Base-by-base conservation (phyloP, 1,139 yeast genomes). In the Taphrina deformans region DNA sequence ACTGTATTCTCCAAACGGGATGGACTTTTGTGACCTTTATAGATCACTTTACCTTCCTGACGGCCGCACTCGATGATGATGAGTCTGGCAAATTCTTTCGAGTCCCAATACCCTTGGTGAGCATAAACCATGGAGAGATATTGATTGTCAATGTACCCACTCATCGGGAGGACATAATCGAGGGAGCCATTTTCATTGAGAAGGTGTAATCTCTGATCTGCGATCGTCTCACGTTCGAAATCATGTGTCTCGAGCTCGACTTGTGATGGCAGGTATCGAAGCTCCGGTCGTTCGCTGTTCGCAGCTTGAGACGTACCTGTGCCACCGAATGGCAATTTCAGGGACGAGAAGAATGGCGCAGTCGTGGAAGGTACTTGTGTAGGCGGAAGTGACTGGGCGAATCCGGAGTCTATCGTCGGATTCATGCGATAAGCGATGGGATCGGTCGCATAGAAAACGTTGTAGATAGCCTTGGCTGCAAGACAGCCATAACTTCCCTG, bases 111-210 rank as follows among this genome's bases (percentile, higher is more conserved):
- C 18, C 77, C 75, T 23, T 76, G 74, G 66, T 78, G 81, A 2
- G 81, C 81, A 1, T 79, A 76, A 41, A 78, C 70, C 75, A 79
- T 77, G 64, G 76, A 72, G 29, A 78, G 67, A 60, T 78, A 78
- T 70, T 78, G 81, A 69, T 76, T 77, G 46, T 77, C 78, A 41
- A 76, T 69, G 4, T 71, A 71, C 7, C 75, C 75, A 0, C 74
- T 70, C 21, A 75, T 71, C 1, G 79, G 79, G 38, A 79, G 69
- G 21, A 75, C 69, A 72, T 74, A 79, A 69, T 79, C 81, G 6
- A 79, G 68, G 69, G 79, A 81, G 1, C 80, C 80, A 66, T 79
- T 78, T 45, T 78, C 79, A 62, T 79, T 79, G 55, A 79, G 71
- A 58, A 71, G 65, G 10, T 66, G 65, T 72, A 77, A 71, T 35